These are phyloP conservation scores for Stemphylium beticola DNA, from an alignment of 2,329 filamentous ascomycete species.

Conservation along the genomic window DNA sequence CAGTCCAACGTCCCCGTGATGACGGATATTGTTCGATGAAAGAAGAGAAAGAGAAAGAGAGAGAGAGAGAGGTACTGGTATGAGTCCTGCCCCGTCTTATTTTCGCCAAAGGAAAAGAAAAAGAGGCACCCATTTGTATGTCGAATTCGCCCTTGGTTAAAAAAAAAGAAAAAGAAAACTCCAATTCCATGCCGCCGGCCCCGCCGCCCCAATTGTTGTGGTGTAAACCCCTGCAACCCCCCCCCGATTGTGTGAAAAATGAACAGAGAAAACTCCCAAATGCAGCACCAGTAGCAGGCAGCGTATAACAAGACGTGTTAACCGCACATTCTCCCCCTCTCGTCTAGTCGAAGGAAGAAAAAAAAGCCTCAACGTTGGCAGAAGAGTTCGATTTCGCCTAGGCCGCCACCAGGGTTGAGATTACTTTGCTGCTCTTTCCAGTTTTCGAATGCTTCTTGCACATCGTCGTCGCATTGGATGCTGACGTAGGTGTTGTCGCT, in stretches of 20 bases:
- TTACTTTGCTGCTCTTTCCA: slow-evolving; percentile 80
- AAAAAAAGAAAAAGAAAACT: too few species aligned
- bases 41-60: not conserved
- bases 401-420: slow-evolving; percentile 64
- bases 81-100: not conserved
- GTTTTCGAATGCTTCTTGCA: slow-evolving; percentile 92
- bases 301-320: not conserved
- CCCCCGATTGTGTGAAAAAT: not conserved
- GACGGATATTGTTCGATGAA: not conserved
- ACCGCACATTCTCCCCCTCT: too few species aligned
- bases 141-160: not conserved
- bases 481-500: slow-evolving; percentile 86
- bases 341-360: too few species aligned
- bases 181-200: slow-evolving; percentile 6
- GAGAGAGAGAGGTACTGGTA: not conserved
- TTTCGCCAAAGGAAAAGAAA: not conserved
- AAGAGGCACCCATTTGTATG: not conserved
- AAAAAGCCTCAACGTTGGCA: slow-evolving; percentile 41
- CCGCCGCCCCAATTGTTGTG: not conserved
- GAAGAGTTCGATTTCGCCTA: slow-evolving; percentile 80
- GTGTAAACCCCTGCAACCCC: not conserved
- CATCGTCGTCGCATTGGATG: slow-evolving; percentile 94
- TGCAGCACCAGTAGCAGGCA: not conserved
- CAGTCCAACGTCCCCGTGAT: not conserved
- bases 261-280: not conserved